A percentile compares a stretch with the other conserved stretches of the same genome.
Conservation (phyloP, 192 early-diverging fungal genomes). For the Backusella tuberculispora region DNA sequence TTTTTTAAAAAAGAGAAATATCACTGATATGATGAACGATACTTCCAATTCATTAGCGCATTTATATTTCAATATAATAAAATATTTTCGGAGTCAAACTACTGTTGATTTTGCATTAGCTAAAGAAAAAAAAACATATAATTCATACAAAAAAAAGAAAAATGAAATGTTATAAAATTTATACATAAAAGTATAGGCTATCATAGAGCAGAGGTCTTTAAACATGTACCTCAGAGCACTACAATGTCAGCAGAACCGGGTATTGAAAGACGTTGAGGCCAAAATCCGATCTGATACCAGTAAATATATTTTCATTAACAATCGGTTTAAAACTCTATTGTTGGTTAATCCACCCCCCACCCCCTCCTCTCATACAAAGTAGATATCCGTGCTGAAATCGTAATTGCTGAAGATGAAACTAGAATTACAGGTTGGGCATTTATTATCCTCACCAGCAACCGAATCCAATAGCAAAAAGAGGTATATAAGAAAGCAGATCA, state of each 20-base stretch:
- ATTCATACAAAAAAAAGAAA: too few relatives aligned
- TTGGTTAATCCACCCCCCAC: too few relatives aligned
- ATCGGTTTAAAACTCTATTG: too few relatives aligned
- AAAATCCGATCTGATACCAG: slow-evolving; percentile 48
- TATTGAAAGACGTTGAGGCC: slow-evolving; percentile 38
- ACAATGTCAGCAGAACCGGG: slow-evolving; percentile 48
- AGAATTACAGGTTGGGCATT: slow-evolving; percentile 64
- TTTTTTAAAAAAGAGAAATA: slow-evolving; percentile 74
- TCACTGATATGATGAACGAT: slow-evolving; percentile 74
- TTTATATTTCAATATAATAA: slow-evolving; percentile 76
- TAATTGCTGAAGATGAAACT: slow-evolving; percentile 67
- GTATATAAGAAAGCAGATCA: slow-evolving; percentile 14
- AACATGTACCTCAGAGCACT: slow-evolving; percentile 30
- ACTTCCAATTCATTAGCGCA: slow-evolving; percentile 77
- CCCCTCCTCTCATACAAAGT: slow-evolving; percentile 36
- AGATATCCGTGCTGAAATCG: slow-evolving; percentile 59
- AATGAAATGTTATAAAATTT: too few relatives aligned
- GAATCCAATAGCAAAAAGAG: slow-evolving; percentile 48
- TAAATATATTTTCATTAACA: slow-evolving; percentile 25
- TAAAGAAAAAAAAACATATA: slow-evolving; percentile 22
- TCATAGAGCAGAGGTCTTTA: slow-evolving; percentile 43
- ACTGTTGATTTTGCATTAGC: slow-evolving; percentile 60
- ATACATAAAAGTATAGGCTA: slow-evolving; percentile 23
- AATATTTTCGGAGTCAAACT: slow-evolving; percentile 72
- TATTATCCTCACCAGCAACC: slow-evolving; percentile 51